A percentile compares a stretch with the other conserved stretches of the same genome.
Evolutionary conservation across 148 eudicot genomes (phyloP).

Genomic region (Nyssa sinensis): DNA sequence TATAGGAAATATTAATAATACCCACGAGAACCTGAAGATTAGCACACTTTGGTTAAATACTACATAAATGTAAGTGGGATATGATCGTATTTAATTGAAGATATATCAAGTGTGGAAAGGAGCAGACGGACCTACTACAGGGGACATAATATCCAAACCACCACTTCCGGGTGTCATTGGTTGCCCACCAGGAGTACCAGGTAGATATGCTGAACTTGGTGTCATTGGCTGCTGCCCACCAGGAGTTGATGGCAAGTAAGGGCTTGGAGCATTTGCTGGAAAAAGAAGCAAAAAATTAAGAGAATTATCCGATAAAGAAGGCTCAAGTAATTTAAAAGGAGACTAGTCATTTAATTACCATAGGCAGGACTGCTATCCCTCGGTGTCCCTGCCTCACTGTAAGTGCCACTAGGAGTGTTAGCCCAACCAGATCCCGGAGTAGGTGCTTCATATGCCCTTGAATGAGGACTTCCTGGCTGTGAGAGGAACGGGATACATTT

Average conservation of each 20-base stretch:
- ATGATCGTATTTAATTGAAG: too few species aligned
- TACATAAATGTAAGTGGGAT: too few species aligned
- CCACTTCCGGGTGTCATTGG: constrained; percentile 99
- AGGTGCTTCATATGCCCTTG: constrained; percentile 91
- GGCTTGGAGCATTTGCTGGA: constrained; percentile 97
- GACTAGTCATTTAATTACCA: too few species aligned
- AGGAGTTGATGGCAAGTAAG: constrained; percentile 96
- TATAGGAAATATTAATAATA: too few species aligned
- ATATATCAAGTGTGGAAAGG: too few species aligned
- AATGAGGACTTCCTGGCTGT: constrained; percentile 93
- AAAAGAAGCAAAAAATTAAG: background rate
- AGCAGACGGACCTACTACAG: constrained; percentile 60
- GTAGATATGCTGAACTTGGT: constrained; percentile 88
- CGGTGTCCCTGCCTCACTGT: constrained; percentile 85
- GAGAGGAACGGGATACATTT: constrained; percentile 6
- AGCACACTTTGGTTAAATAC: too few species aligned
- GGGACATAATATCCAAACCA: constrained; percentile 97
- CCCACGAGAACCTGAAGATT: too few species aligned
- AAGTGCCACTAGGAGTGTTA: constrained; percentile 68
- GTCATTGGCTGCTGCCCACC: constrained; percentile 93
- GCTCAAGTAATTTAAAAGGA: too few species aligned
- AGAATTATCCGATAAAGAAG: too few species aligned
- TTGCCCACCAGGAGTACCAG: constrained; percentile 99
- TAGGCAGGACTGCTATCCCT: constrained; percentile 79
- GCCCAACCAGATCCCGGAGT: constrained; percentile 97